A percentile compares a stretch with the other conserved stretches of the same genome.
These are phyloP conservation scores for Cryptococcus sp. DNA, from an alignment of 1,284 basidiomycete species.

Conservation along the genomic window DNA sequence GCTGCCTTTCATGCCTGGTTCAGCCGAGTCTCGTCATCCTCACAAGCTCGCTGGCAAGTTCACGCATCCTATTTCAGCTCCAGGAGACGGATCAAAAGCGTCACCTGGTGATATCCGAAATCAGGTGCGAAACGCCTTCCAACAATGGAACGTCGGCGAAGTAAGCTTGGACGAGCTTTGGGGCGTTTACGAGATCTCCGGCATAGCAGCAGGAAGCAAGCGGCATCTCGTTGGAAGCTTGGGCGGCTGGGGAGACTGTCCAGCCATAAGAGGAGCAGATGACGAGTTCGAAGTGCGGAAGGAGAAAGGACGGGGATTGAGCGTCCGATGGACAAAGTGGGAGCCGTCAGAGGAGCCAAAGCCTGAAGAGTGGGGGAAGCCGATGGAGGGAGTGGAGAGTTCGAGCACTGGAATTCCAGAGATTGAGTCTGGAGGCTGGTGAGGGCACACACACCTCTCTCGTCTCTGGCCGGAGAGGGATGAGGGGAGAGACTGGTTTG, in stretches of 20 bases:
- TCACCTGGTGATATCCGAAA: slow-evolving; percentile 40
- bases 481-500: too few relatives aligned
- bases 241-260: slow-evolving; percentile 51
- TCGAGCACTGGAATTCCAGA: neutral
- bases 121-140: slow-evolving; percentile 52
- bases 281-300: slow-evolving; percentile 32
- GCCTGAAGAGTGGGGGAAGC: slow-evolving; percentile 1
- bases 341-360: slow-evolving; percentile 1
- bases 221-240: slow-evolving; percentile 42
- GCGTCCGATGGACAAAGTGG: slow-evolving; percentile 32
- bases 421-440: neutral
- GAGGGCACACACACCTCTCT: neutral
- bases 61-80: slow-evolving; percentile 53
- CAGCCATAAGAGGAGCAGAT: slow-evolving; percentile 14
- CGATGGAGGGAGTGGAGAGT: slow-evolving; percentile 5
- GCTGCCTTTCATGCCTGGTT: slow-evolving; percentile 50
- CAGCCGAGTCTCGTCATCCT: slow-evolving; percentile 35
- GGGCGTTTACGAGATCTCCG: slow-evolving; percentile 63
- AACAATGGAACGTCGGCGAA: slow-evolving; percentile 56
- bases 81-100: slow-evolving; percentile 40
- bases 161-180: slow-evolving; percentile 67
- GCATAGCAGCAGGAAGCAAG: slow-evolving; percentile 64
- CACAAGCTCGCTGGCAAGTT: slow-evolving; percentile 59
- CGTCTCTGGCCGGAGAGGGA: too few relatives aligned
- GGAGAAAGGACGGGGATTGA: slow-evolving; percentile 24